A percentile compares a stretch with the other conserved stretches of the same genome.
These are phyloP conservation scores for Lentithecium fluviatile DNA, from an alignment of 495 filamentous ascomycete genomes.

Conservation along the genomic window DNA sequence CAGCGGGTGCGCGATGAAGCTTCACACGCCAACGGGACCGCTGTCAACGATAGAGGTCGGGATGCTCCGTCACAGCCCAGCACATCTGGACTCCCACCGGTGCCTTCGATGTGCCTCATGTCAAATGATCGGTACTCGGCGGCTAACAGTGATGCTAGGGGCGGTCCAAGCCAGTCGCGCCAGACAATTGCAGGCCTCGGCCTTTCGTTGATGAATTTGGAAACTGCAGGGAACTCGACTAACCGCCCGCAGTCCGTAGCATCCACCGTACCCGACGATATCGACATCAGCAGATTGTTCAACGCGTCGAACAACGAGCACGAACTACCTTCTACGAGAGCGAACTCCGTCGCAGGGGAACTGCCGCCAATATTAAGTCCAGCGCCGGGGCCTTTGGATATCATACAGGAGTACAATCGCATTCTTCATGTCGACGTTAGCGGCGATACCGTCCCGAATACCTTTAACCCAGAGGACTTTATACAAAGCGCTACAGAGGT, in stretches of 20 bases:
- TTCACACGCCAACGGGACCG: neutral
- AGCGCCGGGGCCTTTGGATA: constrained; percentile 4
- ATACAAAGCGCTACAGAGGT: constrained; percentile 46
- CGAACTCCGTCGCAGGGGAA: constrained; percentile 21
- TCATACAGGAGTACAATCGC: constrained; percentile 6
- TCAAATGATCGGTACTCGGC: constrained; percentile 20
- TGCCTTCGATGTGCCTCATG: constrained; percentile 35
- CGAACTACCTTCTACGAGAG: constrained; percentile 19
- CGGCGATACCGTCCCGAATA: constrained; percentile 30
- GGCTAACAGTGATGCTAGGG: neutral
- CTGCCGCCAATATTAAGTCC: constrained; percentile 4
- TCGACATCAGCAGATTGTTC: neutral
- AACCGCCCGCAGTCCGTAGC: constrained; percentile 22
- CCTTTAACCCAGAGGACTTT: constrained; percentile 32
- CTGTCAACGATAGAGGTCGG: neutral
- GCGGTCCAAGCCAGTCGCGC: neutral
- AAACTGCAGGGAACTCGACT: neutral
- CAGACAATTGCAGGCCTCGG: constrained; percentile 21
- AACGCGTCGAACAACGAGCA: neutral
- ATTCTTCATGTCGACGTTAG: constrained; percentile 11
- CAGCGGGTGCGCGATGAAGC: constrained; percentile 5
- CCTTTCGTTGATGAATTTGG: constrained; percentile 16
- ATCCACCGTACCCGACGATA: constrained; percentile 27
- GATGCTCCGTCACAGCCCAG: constrained; percentile 18
- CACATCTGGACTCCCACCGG: constrained; percentile 23